Base-by-base conservation (phyloP, 1,139 yeast genomes). In the Nakaseomyces bracarensis region DNA sequence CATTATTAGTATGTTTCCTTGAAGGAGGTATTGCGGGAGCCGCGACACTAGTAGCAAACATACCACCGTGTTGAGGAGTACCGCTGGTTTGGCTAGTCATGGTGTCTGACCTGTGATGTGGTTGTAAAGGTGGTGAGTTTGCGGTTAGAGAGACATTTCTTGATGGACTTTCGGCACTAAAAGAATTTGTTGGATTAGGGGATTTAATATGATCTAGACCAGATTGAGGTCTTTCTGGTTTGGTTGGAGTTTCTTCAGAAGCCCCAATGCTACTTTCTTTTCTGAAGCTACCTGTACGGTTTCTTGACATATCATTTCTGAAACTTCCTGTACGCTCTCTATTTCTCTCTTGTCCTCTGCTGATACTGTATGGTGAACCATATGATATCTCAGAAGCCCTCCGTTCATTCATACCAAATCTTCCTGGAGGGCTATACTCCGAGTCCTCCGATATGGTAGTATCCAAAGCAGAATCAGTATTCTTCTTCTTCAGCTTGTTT, bases 21-120 rank as follows among this genome's bases (percentile, higher is more conserved):
- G 87, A 70, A n/a, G 82, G 80, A 15, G 89, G 89, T n/a, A 45
- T 37, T n/a, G 40, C 47, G 10, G 57, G 55, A 2, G 55, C 56
- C 14, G 50, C 52, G 25, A 49, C 48, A 38, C 53, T 11, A 20
- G 11, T 8, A 2, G n/a, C 18, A 9, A 13, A 20, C 26, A 21
- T 42, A 13, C 26, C 26, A 21, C 36, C 36, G 11, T 31, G 35
- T 11, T 20, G 15, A 13, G 9, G 25, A 20, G 36, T n/a, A 9
- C 16, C 7, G 8, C 15, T 20, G 8, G 15, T 13, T 20, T 33
- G 36, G 11, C 26, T 21, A 20, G 4, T 21, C 26, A 33, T 33
- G 6, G 26, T 20, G n/a, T 33, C 36, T 5, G 39, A 28, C 20
- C 43, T 46, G 5, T 30, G 26, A 27, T 43, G 49, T 4, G 58